Percentiles rank a stretch among this genome's conserved stretches.
Evolutionary conservation across 305 asterid species (phyloP).

Genomic region (Ajuga reptans): DNA sequence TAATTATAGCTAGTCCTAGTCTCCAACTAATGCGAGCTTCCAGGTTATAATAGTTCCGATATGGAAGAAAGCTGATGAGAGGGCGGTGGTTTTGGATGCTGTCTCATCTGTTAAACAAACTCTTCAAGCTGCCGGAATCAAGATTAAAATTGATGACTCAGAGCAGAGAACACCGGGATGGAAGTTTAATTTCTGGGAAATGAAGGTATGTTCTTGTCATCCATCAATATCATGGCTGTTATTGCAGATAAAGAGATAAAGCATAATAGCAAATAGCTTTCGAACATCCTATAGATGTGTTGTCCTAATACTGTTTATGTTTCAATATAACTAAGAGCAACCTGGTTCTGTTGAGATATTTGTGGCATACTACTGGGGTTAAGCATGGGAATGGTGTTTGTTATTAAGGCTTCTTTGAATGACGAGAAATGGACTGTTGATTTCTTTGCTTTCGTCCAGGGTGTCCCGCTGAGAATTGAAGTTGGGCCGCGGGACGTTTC

Average conservation of each 20-base stretch:
- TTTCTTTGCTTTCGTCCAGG: constrained; percentile 43
- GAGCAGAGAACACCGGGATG: constrained; percentile 99
- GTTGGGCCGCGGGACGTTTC: constrained; percentile 90
- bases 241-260: not conserved
- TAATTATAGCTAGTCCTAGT: constrained; percentile 10
- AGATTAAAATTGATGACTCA: constrained; percentile 72
- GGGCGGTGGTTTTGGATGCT: constrained; percentile 55
- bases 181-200: constrained; percentile 96
- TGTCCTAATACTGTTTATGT: not conserved
- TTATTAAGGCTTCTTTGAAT: not conserved
- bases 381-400: not conserved
- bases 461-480: constrained; percentile 89
- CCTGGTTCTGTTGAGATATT: not conserved
- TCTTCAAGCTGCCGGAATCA: constrained; percentile 69
- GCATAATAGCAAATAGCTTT: not conserved
- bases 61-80: constrained; percentile 79
- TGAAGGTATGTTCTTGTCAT: constrained; percentile 57
- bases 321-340: not conserved
- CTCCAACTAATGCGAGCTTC: constrained; percentile 20
- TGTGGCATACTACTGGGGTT: not conserved
- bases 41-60: constrained; percentile 89
- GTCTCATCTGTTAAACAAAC: constrained; percentile 59
- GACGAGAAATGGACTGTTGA: not conserved
- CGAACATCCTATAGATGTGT: not conserved
- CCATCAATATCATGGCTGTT: not conserved